Percentiles rank a stretch among this genome's conserved stretches.
phyloP scores from a whole-genome alignment of 306 rosid species.

The Oemleria cerasiformis region DNA sequence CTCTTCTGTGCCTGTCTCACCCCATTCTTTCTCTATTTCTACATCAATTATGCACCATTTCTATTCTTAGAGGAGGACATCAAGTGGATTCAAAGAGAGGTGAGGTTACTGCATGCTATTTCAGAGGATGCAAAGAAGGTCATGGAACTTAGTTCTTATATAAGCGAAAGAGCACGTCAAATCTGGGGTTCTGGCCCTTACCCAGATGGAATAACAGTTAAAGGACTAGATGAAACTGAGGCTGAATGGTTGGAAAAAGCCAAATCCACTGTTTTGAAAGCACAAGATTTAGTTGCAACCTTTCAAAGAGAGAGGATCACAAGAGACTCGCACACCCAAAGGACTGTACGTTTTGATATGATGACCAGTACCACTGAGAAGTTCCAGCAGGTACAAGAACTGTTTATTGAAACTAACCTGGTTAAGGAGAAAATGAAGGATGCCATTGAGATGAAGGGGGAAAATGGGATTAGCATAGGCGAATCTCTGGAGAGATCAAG shows the following conservation, averaged over 20 bases:
- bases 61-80: slow-evolving; percentile 8
- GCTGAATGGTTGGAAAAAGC: slow-evolving; percentile 18
- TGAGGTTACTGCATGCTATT: slow-evolving; percentile 18
- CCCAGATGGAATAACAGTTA: neutral
- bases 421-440: neutral
- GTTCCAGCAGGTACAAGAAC: neutral
- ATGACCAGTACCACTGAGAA: neutral
- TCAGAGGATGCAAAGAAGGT: slow-evolving; percentile 12
- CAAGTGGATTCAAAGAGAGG: slow-evolving; percentile 28
- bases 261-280: neutral
- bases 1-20: neutral
- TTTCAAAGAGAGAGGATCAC: neutral
- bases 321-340: neutral
- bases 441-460: neutral
- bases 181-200: slow-evolving; percentile 17
- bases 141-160: neutral
- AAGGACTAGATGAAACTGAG: slow-evolving; percentile 11
- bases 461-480: neutral
- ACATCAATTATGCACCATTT: neutral
- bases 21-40: neutral
- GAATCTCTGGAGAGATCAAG: slow-evolving; percentile 25
- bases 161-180: neutral
- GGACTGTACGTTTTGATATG: neutral
- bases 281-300: neutral
- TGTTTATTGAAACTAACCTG: neutral